Evolutionary conservation across 495 filamentous ascomycete genomes (phyloP).

Genomic region (Copromyces sp.): DNA sequence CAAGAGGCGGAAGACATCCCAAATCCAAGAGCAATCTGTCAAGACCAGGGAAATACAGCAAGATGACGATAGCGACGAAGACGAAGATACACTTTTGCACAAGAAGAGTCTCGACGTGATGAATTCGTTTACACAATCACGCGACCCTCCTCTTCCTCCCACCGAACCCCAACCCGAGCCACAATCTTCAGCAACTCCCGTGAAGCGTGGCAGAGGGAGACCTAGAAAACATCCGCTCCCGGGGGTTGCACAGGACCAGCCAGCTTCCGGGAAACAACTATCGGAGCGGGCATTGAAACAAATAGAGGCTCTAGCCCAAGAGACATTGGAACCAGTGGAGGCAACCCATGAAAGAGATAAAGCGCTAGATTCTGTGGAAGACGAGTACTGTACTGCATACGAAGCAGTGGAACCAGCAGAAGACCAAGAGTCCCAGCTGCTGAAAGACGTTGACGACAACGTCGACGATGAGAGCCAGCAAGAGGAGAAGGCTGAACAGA

Average conservation of each 20-base stretch:
- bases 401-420: background rate
- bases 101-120: background rate
- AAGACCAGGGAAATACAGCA: background rate
- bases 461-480: background rate
- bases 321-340: background rate
- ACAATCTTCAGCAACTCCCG: background rate
- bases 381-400: background rate
- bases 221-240: background rate
- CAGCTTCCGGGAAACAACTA: background rate
- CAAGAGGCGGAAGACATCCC: background rate
- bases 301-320: background rate
- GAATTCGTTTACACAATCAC: background rate
- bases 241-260: background rate
- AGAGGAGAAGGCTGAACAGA: background rate
- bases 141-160: background rate
- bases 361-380: background rate
- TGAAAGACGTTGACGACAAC: background rate
- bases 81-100: background rate
- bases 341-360: background rate
- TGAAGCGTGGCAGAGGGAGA: background rate
- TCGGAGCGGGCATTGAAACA: background rate
- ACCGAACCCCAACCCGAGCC: background rate
- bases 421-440: background rate
- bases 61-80: background rate
- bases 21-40: background rate